Evolutionary conservation across 2,329 filamentous ascomycete species (phyloP).

Genomic region (Neoscytalidium dimidiatum): DNA sequence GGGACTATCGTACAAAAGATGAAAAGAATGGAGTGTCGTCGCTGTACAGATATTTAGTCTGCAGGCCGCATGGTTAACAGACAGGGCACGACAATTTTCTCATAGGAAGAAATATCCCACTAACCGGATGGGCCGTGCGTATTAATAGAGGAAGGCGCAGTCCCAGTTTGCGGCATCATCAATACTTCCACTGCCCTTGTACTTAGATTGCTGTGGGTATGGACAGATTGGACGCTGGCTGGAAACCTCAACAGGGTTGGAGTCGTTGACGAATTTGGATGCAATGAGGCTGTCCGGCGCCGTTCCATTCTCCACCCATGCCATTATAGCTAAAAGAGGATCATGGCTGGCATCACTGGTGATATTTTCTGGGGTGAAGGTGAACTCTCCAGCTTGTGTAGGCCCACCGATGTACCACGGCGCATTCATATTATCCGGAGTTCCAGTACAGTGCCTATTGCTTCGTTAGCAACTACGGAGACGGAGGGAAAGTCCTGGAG

Average conservation of each 20-base stretch:
- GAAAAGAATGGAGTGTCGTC: too few species aligned
- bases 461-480: too few species aligned
- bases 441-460: conserved; percentile 43
- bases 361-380: neutral
- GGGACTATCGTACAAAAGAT: too few species aligned
- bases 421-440: conserved; percentile 36
- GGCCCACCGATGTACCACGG: conserved; percentile 50
- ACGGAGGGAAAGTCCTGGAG: neutral
- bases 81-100: too few species aligned
- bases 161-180: neutral
- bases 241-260: conserved; percentile 28
- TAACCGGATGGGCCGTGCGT: too few species aligned
- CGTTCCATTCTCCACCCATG: conserved; percentile 40
- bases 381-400: conserved; percentile 31
- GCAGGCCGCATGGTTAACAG: too few species aligned
- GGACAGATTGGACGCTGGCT: conserved; percentile 38
- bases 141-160: neutral
- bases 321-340: conserved; percentile 37
- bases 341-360: conserved; percentile 34
- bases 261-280: conserved; percentile 35
- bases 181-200: conserved; percentile 28
- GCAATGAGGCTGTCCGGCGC: conserved; percentile 39
- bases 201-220: conserved; percentile 33
- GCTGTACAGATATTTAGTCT: too few species aligned
- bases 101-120: too few species aligned